Base-by-base conservation (phyloP, 2,329 filamentous ascomycete genomes). In the Teratosphaeria nubilosa region DNA sequence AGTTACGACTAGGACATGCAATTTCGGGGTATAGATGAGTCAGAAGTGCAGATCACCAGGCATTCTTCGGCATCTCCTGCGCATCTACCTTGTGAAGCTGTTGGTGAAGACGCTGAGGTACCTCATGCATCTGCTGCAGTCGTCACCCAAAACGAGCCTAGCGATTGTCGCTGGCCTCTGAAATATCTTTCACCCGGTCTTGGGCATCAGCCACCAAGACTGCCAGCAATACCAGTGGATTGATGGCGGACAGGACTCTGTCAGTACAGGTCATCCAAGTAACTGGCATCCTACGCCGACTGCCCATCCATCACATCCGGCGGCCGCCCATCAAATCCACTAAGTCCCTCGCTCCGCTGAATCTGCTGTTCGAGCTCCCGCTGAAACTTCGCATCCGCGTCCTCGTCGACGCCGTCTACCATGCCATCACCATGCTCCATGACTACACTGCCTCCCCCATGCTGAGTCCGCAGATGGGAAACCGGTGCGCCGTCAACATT, bases 341-440 rank as follows among this genome's bases (percentile, higher is more conserved):
- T 16, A 11, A 48, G 3, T 5, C 41, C 41, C 20, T 48, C 41
- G 20, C 41, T 20, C 41, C n/a, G 51, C 24, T 53, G 51, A 30
- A 34, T 55, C 20, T 55, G 53, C 25, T 53, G 51, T 20, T 53
- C 51, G 20, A 55, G 34, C 34, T 55, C 32, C 13, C 53, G n/a
- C 9, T 37, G 45, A 25, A 41, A 56, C n/a, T 41, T 41, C 22
- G 54, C 32, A 5, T 56, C 30, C 37, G 37, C 45, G 16, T 62
- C 52, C 9, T 61, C 59, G 22, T 34, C 56, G 6, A 32, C 56
- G 20, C 56, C 56, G n/a, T 55, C 41, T 27, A 25, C 56, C 31
- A 54, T 55, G 16, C 53, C 53, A 13, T 58, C 50, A 14, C 51
- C 24, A 16, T 37, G 24, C 24, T 58, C 56, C n/a, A 59, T n/a